Conservation (phyloP, 768 basidiomycete genomes). For the Russula brevipes region DNA sequence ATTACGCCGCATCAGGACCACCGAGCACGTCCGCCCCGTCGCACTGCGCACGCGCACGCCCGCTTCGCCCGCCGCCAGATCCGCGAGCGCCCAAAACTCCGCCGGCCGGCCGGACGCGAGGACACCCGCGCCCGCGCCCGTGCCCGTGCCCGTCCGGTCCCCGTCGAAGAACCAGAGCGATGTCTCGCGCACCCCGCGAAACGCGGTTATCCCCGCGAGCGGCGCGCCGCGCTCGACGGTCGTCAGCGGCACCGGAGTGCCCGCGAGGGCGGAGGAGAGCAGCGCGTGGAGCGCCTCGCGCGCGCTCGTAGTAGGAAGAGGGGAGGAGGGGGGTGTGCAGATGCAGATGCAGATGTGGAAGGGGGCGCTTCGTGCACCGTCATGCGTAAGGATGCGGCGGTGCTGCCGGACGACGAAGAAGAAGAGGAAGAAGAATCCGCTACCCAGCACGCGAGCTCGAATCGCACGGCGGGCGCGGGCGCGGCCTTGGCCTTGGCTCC, state of each 20-base stretch:
- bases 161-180: slow-evolving; percentile 62
- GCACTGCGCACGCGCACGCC: slow-evolving; percentile 49
- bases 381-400: slow-evolving; percentile 30
- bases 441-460: slow-evolving; percentile 24
- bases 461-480: slow-evolving; percentile 9
- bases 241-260: neutral
- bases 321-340: slow-evolving; percentile 27
- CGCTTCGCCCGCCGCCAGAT: slow-evolving; percentile 46
- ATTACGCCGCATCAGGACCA: slow-evolving; percentile 40
- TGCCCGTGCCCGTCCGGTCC: too few species aligned
- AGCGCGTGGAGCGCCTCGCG: slow-evolving; percentile 9
- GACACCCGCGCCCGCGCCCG: slow-evolving; percentile 42
- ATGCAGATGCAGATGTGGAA: slow-evolving; percentile 31
- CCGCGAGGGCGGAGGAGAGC: slow-evolving; percentile 1
- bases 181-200: slow-evolving; percentile 65
- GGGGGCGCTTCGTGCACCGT: slow-evolving; percentile 34
- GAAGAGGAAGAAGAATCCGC: slow-evolving; percentile 26
- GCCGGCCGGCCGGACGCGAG: slow-evolving; percentile 75
- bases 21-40: slow-evolving; percentile 62
- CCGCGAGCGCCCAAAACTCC: slow-evolving; percentile 65
- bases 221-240: slow-evolving; percentile 28
- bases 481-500: slow-evolving; percentile 3
- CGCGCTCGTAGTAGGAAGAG: slow-evolving; percentile 36
- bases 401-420: too few species aligned
- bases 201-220: slow-evolving; percentile 62